These are phyloP conservation scores for Parietaria judaica DNA, from an alignment of 306 rosid genomes.

Conservation along the genomic window DNA sequence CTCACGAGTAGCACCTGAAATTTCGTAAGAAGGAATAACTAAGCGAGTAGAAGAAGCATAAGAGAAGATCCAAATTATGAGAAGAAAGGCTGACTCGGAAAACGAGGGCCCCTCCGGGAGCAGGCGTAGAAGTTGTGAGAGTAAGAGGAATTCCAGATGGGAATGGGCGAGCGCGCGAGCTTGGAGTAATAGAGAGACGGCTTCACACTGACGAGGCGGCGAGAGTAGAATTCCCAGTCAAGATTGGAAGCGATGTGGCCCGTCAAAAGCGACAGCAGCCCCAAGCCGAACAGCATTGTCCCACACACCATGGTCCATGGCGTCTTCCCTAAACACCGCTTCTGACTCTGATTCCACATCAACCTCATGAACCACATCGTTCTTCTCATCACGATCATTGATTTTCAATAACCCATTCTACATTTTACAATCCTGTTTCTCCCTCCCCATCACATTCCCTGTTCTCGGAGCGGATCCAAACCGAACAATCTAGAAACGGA, in stretches of 20 bases:
- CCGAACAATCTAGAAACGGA: too few species aligned
- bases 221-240: slow-evolving; percentile 69
- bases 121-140: slow-evolving; percentile 73
- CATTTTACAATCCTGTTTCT: too few species aligned
- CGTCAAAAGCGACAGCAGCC: slow-evolving; percentile 78
- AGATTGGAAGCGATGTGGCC: slow-evolving; percentile 92
- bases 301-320: slow-evolving; percentile 75
- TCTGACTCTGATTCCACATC: too few species aligned
- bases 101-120: slow-evolving; percentile 61
- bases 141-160: slow-evolving; percentile 81
- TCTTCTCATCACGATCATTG: too few species aligned
- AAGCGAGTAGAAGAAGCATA: not conserved
- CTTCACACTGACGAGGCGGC: slow-evolving; percentile 43
- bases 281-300: slow-evolving; percentile 75
- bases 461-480: too few species aligned
- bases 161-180: slow-evolving; percentile 38
- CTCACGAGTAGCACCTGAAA: slow-evolving; percentile 59
- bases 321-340: not conserved
- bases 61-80: not conserved
- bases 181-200: slow-evolving; percentile 47
- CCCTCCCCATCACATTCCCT: too few species aligned
- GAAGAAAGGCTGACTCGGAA: slow-evolving; percentile 39
- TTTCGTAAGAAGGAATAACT: not conserved
- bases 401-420: too few species aligned
- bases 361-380: too few species aligned